A percentile compares a stretch with the other conserved stretches of the same genome.
Evolutionary conservation across 2,329 filamentous ascomycete species (phyloP).

Genomic region (Eutypella sp.): DNA sequence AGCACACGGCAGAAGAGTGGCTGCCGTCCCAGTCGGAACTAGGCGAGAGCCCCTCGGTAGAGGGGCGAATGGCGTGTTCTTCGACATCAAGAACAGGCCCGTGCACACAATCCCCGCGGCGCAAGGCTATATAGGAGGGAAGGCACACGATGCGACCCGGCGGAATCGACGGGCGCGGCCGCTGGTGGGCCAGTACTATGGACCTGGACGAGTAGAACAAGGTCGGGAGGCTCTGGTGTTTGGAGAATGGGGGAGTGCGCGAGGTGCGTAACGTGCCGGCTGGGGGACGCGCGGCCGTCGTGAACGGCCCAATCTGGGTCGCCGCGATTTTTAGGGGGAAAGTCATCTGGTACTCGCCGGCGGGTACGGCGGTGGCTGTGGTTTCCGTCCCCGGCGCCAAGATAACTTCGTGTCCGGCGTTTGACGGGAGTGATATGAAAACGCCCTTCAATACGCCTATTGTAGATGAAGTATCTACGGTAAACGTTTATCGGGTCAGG

Average conservation of each 20-base stretch:
- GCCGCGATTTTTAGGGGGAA: constrained; percentile 12
- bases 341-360: constrained; percentile 9
- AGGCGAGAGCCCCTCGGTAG: constrained; percentile 21
- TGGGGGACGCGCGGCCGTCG: constrained; percentile 12
- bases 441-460: constrained; percentile 13
- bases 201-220: constrained; percentile 16
- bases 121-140: constrained; percentile 10
- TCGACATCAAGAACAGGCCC: constrained; percentile 20
- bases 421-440: constrained; percentile 8
- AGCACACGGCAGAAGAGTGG: constrained; percentile 20
- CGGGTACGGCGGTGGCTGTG: constrained; percentile 2
- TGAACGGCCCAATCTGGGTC: constrained; percentile 16
- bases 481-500: constrained; percentile 7
- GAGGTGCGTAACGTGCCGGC: constrained; percentile 6
- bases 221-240: constrained; percentile 18
- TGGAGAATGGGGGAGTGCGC: constrained; percentile 7
- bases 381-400: constrained; percentile 9
- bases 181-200: constrained; percentile 22
- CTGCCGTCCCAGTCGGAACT: constrained; percentile 16
- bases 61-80: constrained; percentile 17
- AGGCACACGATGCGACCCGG: constrained; percentile 11
- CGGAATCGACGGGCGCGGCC: constrained; percentile 13
- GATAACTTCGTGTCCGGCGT: constrained; percentile 12
- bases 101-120: constrained; percentile 14
- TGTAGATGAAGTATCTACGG: constrained; percentile 8